These are phyloP conservation scores for Beta vulgaris DNA, from an alignment of 148 eudicot genomes.

Conservation along the genomic window DNA sequence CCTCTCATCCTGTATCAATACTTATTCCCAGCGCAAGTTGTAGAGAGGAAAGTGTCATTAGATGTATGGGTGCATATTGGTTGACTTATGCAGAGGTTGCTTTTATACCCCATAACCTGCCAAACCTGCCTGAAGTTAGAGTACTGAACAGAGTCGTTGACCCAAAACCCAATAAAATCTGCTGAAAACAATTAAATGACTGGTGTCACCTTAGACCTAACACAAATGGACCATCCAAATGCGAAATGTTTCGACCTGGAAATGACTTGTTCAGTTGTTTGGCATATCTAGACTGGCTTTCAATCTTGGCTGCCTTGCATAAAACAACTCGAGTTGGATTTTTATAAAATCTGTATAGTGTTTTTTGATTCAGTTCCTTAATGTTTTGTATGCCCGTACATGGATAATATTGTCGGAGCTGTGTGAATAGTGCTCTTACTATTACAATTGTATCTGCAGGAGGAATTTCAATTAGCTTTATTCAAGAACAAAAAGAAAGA, in stretches of 20 bases:
- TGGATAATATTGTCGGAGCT: not conserved
- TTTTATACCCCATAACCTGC: not conserved
- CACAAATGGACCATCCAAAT: too few relatives aligned
- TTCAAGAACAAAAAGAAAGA: slow-evolving; percentile 92
- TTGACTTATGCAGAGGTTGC: not conserved
- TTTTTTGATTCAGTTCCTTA: too few relatives aligned
- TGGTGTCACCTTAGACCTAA: too few relatives aligned
- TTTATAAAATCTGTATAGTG: too few relatives aligned
- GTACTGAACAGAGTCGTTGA: not conserved
- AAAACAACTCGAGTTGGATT: too few relatives aligned
- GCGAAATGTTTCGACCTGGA: too few relatives aligned
- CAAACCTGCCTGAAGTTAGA: not conserved
- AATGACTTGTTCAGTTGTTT: too few relatives aligned
- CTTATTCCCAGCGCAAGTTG: not conserved
- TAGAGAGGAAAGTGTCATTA: not conserved
- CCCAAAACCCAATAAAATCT: not conserved
- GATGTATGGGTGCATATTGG: not conserved
- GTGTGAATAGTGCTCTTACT: slow-evolving; percentile 1
- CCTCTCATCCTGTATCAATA: not conserved
- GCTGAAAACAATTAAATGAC: not conserved
- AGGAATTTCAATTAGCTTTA: slow-evolving; percentile 86
- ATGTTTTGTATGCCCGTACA: not conserved
- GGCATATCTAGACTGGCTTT: too few relatives aligned
- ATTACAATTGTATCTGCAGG: slow-evolving; percentile 45
- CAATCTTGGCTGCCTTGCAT: too few relatives aligned